These are phyloP conservation scores for Colletotrichum graminicola DNA, from an alignment of 2,329 filamentous ascomycete species.

Conservation along the genomic window DNA sequence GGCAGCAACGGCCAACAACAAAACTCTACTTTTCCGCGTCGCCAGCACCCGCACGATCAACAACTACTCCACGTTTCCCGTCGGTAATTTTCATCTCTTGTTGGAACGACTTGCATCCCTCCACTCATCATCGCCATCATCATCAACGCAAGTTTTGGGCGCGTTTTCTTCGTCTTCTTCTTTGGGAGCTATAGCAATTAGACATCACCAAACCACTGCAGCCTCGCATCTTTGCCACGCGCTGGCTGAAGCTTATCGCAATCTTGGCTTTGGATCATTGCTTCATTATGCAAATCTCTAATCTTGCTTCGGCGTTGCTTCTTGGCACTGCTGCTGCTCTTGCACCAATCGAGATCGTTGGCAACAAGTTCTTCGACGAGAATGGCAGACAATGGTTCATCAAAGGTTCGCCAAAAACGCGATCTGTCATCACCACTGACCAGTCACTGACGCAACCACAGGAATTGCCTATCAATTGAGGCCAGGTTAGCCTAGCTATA, in stretches of 20 bases:
- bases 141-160: not conserved
- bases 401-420: constrained; percentile 69
- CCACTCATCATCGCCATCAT: not conserved
- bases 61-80: not conserved
- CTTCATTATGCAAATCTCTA: constrained; percentile 54
- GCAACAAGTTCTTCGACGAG: constrained; percentile 87
- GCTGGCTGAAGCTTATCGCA: constrained; percentile 17
- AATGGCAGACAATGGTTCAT: constrained; percentile 87
- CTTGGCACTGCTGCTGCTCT: constrained; percentile 56
- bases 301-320: constrained; percentile 51
- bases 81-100: not conserved
- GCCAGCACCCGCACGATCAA: not conserved
- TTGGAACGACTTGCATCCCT: constrained; percentile 1
- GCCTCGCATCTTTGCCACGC: not conserved
- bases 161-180: not conserved
- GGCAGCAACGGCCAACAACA: constrained; percentile 9
- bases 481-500: constrained; percentile 49
- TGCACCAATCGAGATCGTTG: constrained; percentile 67
- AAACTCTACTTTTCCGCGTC: not conserved
- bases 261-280: constrained; percentile 8
- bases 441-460: constrained; percentile 50
- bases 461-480: constrained; percentile 79
- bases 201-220: constrained; percentile 13
- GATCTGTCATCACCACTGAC: not conserved
- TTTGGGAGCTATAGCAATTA: constrained; percentile 20